phyloP scores from a whole-genome alignment of 306 rosid species.

The Gleditsia sinensis region DNA sequence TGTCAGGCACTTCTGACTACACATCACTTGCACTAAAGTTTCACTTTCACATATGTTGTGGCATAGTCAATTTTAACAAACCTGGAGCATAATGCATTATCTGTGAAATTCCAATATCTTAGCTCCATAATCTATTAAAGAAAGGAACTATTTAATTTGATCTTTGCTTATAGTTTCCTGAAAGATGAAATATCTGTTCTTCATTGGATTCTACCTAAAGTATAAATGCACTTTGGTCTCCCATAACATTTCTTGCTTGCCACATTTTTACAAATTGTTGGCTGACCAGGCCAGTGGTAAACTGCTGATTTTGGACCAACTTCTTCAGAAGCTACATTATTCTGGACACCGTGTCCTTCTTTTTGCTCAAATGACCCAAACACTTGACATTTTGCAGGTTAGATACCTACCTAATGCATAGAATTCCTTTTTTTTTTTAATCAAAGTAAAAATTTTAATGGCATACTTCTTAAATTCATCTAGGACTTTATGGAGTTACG shows the following conservation, averaged over 20 bases:
- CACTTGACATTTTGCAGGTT: constrained; percentile 94
- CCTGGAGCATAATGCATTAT: neutral
- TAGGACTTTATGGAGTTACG: constrained; percentile 87
- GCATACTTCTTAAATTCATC: constrained; percentile 27
- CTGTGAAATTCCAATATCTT: neutral
- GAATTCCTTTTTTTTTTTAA: constrained; percentile 26
- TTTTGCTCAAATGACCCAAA: constrained; percentile 97
- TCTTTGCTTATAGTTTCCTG: neutral
- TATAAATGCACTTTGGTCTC: constrained; percentile 18
- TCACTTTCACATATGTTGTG: neutral
- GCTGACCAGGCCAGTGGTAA: constrained; percentile 85
- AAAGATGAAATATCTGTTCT: constrained; percentile 4
- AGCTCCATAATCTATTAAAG: neutral
- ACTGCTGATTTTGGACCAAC: constrained; percentile 80
- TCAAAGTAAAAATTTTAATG: constrained; percentile 20
- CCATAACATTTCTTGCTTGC: constrained; percentile 20
- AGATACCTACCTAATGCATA: constrained; percentile 14
- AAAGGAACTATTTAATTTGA: neutral
- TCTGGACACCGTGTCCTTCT: constrained; percentile 87
- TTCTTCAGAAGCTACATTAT: constrained; percentile 76
- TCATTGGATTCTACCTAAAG: neutral
- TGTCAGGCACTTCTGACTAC: neutral
- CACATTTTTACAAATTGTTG: constrained; percentile 14
- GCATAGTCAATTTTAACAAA: neutral
- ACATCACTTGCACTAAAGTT: neutral